Evolutionary conservation across 345 rosid species (phyloP).

Genomic region (Draba incana): DNA sequence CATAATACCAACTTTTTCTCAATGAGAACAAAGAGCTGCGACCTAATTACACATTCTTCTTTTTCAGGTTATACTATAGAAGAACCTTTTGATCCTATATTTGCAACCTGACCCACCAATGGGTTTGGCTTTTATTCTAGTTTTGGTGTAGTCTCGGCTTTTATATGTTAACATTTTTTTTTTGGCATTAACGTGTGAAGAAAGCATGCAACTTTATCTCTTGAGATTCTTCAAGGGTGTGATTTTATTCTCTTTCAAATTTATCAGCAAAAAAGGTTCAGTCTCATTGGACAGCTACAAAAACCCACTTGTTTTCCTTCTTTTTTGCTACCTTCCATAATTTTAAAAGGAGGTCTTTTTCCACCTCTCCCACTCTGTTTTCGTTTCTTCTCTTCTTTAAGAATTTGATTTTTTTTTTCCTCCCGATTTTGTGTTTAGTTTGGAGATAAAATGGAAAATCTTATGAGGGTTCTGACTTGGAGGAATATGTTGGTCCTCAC

Average conservation of each 20-base stretch:
- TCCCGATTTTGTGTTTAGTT: constrained; percentile 15
- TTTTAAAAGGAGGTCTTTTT: background rate
- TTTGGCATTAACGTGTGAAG: too few species aligned
- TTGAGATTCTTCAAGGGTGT: constrained; percentile 32
- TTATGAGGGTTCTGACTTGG: constrained; percentile 46
- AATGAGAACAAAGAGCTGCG: too few species aligned
- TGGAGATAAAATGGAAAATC: constrained; percentile 47
- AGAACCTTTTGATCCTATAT: too few species aligned
- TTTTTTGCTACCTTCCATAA: background rate
- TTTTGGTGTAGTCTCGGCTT: too few species aligned
- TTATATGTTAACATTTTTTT: too few species aligned
- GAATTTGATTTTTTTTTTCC: background rate
- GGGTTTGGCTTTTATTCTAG: too few species aligned
- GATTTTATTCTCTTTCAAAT: constrained; percentile 3
- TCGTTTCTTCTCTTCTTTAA: constrained; percentile 12
- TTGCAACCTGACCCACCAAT: too few species aligned
- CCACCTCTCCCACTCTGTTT: constrained; percentile 29
- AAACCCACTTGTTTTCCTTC: constrained; percentile 14
- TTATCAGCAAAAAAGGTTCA: constrained; percentile 7
- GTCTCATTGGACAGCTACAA: constrained; percentile 30
- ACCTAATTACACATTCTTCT: too few species aligned
- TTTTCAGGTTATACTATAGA: too few species aligned
- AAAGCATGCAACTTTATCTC: constrained; percentile 20
- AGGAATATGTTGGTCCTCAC: constrained; percentile 69
- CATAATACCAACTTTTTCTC: too few species aligned